phyloP scores from a whole-genome alignment of 1,284 basidiomycete species.

The Porodaedalea pini region DNA sequence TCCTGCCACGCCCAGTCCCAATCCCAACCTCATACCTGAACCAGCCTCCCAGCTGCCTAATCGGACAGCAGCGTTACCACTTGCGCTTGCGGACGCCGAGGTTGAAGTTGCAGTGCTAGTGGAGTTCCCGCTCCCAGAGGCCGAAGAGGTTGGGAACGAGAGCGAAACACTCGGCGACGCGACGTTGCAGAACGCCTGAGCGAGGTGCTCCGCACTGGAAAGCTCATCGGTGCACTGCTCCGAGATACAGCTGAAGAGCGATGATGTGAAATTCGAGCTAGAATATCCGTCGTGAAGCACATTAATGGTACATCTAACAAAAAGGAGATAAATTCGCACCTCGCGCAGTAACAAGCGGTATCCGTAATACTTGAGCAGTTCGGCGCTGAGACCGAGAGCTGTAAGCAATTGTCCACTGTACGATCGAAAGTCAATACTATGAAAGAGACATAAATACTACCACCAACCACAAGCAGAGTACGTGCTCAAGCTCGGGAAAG shows the following conservation, averaged over 20 bases:
- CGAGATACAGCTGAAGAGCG: conserved; percentile 25
- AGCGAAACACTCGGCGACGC: conserved; percentile 30
- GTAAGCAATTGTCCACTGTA: conserved; percentile 29
- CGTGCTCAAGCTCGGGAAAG: conserved; percentile 30
- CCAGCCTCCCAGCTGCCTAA: neutral
- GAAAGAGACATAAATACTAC: no score
- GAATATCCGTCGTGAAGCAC: conserved; percentile 10
- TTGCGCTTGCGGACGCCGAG: neutral
- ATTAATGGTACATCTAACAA: neutral
- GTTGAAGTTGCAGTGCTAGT: neutral
- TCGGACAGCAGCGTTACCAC: neutral
- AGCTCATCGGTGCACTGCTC: conserved; percentile 28
- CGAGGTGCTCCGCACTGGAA: conserved; percentile 26
- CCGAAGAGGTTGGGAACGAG: conserved; percentile 27
- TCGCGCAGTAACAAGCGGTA: conserved; percentile 30
- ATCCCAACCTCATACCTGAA: neutral
- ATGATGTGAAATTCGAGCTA: conserved; percentile 19
- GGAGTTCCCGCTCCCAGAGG: neutral
- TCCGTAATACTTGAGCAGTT: conserved; percentile 30
- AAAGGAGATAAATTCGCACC: conserved; percentile 4
- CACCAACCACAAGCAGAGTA: conserved; percentile 31
- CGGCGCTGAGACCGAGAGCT: conserved; percentile 25
- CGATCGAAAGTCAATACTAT: neutral
- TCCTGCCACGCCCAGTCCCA: neutral
- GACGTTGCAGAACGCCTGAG: conserved; percentile 31